Conservation (phyloP, 75 land plant species). For the Ceratopteris richardii region DNA sequence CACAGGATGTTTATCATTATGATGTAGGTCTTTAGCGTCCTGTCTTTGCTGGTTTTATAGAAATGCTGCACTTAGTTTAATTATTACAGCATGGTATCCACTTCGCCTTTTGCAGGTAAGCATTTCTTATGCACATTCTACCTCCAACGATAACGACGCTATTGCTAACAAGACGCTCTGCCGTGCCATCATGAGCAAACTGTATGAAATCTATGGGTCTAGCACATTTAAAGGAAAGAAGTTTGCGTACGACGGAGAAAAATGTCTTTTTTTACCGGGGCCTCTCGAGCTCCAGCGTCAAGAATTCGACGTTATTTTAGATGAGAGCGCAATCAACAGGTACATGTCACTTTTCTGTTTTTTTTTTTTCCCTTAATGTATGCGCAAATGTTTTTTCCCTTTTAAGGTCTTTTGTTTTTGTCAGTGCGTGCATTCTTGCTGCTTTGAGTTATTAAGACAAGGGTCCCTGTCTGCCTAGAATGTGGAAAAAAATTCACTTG, state of each 20-base stretch:
- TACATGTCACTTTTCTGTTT: conserved; percentile 1
- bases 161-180: conserved; percentile 59
- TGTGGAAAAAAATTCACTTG: neutral
- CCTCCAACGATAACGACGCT: conserved; percentile 52
- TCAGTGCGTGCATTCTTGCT: neutral
- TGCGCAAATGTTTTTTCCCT: too few relatives aligned
- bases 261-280: conserved; percentile 64
- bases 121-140: conserved; percentile 9
- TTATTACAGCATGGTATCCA: neutral
- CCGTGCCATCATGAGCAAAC: conserved; percentile 53
- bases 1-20: conserved; percentile 60
- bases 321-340: conserved; percentile 22
- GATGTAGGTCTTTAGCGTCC: conserved; percentile 38
- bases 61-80: neutral
- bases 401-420: neutral
- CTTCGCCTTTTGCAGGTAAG: neutral
- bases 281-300: conserved; percentile 44
- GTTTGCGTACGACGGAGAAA: conserved; percentile 92
- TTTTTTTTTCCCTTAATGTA: conserved; percentile 2
- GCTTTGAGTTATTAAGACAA: neutral
- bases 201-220: conserved; percentile 41
- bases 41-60: neutral
- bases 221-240: conserved; percentile 46
- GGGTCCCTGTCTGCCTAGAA: too few relatives aligned
- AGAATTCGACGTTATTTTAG: conserved; percentile 62